phyloP scores from a whole-genome alignment of 768 basidiomycete species.

The Phlegmacium glaucopus region DNA sequence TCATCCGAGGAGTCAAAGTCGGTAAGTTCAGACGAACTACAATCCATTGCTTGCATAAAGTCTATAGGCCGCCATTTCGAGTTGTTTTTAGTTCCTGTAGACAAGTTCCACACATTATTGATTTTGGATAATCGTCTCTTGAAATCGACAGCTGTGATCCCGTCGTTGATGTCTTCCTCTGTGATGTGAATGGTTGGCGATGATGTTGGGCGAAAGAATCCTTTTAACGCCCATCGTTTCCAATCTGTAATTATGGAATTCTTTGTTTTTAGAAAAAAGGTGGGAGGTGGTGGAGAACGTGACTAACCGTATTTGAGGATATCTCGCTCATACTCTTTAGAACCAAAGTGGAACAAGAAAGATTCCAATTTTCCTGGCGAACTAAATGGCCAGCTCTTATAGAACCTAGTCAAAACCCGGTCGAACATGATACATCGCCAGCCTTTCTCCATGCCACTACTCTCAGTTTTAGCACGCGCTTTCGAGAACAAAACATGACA shows the following conservation, averaged over 20 bases:
- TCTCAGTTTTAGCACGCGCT: conserved; percentile 26
- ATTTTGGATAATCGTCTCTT: not conserved
- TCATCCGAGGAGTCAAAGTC: conserved; percentile 11
- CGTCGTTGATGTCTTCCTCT: conserved; percentile 29
- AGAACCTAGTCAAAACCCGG: conserved; percentile 37
- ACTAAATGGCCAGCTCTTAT: conserved; percentile 36
- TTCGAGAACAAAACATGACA: conserved; percentile 29
- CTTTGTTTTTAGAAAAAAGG: not conserved
- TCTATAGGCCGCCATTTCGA: no score
- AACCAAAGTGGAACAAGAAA: conserved; percentile 33
- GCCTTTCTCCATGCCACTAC: conserved; percentile 26
- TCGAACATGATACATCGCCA: conserved; percentile 44
- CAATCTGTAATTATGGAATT: conserved; percentile 26
- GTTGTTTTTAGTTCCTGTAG: no score
- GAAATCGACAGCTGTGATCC: conserved; percentile 27
- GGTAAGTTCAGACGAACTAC: conserved; percentile 17
- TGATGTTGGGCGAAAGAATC: conserved; percentile 1
- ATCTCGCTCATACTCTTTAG: conserved; percentile 36
- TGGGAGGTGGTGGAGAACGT: not conserved
- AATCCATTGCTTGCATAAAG: not conserved
- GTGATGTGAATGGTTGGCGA: conserved; percentile 36
- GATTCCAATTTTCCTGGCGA: conserved; percentile 30
- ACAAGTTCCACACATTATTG: no score
- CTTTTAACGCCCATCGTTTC: conserved; percentile 33
- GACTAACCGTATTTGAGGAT: conserved; percentile 33